Conservation (phyloP, 108 stramenopile species). For the Skeletonema potamos region DNA sequence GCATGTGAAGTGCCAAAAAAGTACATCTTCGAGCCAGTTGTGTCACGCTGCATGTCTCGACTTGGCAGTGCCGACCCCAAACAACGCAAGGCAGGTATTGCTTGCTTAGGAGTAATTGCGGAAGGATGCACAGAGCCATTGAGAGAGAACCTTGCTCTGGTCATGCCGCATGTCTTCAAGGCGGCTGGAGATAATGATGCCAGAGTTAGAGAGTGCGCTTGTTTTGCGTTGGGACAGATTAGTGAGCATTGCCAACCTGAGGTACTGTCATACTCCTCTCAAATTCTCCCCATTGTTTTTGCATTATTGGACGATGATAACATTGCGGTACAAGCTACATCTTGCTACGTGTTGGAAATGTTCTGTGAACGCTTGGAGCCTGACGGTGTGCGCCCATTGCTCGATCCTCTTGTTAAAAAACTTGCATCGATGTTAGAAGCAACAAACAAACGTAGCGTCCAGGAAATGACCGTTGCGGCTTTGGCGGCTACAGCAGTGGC, state of each 20-base stretch:
- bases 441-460: slow-evolving; percentile 88
- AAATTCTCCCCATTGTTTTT: slow-evolving; percentile 96
- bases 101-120: slow-evolving; percentile 93
- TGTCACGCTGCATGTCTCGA: slow-evolving; percentile 83
- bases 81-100: slow-evolving; percentile 94
- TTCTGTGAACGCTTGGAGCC: slow-evolving; percentile 98
- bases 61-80: slow-evolving; percentile 70
- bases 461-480: slow-evolving; percentile 98
- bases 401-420: slow-evolving; percentile 89
- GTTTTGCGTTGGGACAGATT: slow-evolving; percentile 96
- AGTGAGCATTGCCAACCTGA: slow-evolving; percentile 98
- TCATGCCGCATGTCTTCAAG: slow-evolving; percentile 85
- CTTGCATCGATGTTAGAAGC: slow-evolving; percentile 90
- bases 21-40: slow-evolving; percentile 88
- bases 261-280: slow-evolving; percentile 83
- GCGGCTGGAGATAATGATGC: slow-evolving; percentile 84
- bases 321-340: slow-evolving; percentile 88
- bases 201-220: slow-evolving; percentile 94
- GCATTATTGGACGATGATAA: slow-evolving; percentile 86
- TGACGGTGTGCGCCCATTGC: slow-evolving; percentile 86
- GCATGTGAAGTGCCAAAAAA: slow-evolving; percentile 96
- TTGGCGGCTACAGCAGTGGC: slow-evolving; percentile 96
- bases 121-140: slow-evolving; percentile 92
- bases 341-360: slow-evolving; percentile 98
- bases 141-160: slow-evolving; percentile 67